Conservation (phyloP, 768 basidiomycete species). For the Termitomyces sp. region DNA sequence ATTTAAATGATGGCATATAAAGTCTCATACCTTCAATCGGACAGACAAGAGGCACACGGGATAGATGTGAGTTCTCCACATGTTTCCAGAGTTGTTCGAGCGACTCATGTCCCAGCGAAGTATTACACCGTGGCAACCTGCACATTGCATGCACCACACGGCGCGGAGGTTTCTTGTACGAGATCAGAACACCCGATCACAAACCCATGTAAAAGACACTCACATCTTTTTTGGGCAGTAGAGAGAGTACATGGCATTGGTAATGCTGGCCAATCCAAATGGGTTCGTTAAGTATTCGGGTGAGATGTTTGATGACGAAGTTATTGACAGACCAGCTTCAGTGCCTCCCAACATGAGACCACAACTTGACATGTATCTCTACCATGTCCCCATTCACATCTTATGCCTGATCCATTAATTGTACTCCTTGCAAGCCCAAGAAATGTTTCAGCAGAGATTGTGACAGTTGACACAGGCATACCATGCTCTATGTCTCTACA, state of each 20-base stretch:
- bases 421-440: slow-evolving; percentile 11
- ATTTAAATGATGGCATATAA: not conserved
- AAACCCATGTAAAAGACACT: not conserved
- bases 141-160: slow-evolving; percentile 2
- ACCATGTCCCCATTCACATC: slow-evolving; percentile 17
- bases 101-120: slow-evolving; percentile 2
- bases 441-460: slow-evolving; percentile 12
- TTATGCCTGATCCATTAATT: slow-evolving; percentile 7
- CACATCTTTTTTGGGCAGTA: slow-evolving; percentile 13
- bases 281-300: not conserved
- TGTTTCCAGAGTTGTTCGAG: slow-evolving; percentile 12
- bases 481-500: slow-evolving; percentile 7
- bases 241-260: slow-evolving; percentile 5
- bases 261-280: slow-evolving; percentile 4
- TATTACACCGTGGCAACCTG: slow-evolving; percentile 14
- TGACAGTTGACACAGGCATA: slow-evolving; percentile 13
- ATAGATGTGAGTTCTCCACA: slow-evolving; percentile 16
- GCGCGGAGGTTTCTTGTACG: not conserved
- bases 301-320: not conserved
- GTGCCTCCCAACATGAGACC: slow-evolving; percentile 13
- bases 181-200: not conserved
- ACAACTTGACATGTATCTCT: slow-evolving; percentile 12
- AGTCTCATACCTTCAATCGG: slow-evolving; percentile 14
- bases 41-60: slow-evolving; percentile 12
- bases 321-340: slow-evolving; percentile 15